A percentile compares a stretch with the other conserved stretches of the same genome.
Evolutionary conservation across 768 basidiomycete genomes (phyloP).

Genomic region (Termitomyces sp.): DNA sequence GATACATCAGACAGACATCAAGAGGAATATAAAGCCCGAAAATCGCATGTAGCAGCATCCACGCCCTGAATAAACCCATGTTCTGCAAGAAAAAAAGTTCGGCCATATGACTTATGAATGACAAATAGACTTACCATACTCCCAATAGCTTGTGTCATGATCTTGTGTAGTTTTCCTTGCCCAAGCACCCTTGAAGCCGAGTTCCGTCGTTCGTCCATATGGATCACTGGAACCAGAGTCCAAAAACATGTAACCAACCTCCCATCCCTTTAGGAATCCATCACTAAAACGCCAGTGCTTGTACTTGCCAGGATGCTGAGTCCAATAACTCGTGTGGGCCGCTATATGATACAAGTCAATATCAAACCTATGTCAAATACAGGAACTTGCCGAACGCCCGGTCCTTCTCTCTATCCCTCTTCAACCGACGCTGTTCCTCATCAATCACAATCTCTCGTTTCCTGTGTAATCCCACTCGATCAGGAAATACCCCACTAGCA

Average conservation of each 20-base stretch:
- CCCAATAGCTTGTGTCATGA: constrained; percentile 53
- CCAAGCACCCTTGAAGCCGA: constrained; percentile 67
- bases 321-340: constrained; percentile 35
- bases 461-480: constrained; percentile 36
- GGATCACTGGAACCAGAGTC: constrained; percentile 11
- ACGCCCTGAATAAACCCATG: constrained; percentile 61
- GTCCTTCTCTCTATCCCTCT: constrained; percentile 22
- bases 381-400: constrained; percentile 24
- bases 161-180: constrained; percentile 36
- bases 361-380: neutral
- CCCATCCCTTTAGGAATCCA: constrained; percentile 69
- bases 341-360: constrained; percentile 17
- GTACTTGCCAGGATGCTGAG: constrained; percentile 48
- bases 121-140: constrained; percentile 42
- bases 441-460: constrained; percentile 16
- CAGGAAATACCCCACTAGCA: constrained; percentile 55
- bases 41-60: constrained; percentile 34
- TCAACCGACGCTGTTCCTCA: constrained; percentile 11
- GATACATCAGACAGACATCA: neutral
- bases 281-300: constrained; percentile 63
- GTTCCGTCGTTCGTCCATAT: constrained; percentile 34
- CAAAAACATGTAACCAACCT: constrained; percentile 59
- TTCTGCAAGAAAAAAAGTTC: constrained; percentile 23
- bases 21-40: constrained; percentile 23
- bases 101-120: neutral